Percentiles rank a stretch among this genome's conserved stretches.
Conservation (phyloP, 2,329 filamentous ascomycete genomes). For the Talaromyces sp. region DNA sequence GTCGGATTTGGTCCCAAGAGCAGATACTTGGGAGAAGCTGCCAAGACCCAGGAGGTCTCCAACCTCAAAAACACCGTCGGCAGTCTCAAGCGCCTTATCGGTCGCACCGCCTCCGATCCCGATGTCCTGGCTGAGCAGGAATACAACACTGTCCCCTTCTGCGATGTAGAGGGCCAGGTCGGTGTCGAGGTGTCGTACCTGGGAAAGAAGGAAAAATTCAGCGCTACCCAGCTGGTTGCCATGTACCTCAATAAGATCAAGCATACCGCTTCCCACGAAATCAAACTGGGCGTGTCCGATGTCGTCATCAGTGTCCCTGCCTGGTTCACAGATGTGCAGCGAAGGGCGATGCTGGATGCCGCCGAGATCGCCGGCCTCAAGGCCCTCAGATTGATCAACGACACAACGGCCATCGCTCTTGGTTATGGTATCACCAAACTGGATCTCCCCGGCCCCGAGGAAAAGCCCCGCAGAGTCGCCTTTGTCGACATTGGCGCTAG, state of each 20-base stretch:
- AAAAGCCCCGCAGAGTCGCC: constrained; percentile 83
- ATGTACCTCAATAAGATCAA: constrained; percentile 97
- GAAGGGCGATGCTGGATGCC: constrained; percentile 82
- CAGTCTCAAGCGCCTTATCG: constrained; percentile 86
- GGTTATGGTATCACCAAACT: constrained; percentile 98
- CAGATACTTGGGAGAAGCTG: constrained; percentile 88
- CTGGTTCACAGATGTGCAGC: constrained; percentile 96
- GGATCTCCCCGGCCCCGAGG: constrained; percentile 80
- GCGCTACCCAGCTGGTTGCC: constrained; percentile 85
- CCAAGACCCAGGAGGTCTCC: constrained; percentile 98
- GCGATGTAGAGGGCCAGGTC: constrained; percentile 89
- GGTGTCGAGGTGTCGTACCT: constrained; percentile 90
- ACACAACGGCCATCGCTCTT: constrained; percentile 91
- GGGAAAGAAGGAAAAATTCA: constrained; percentile 92
- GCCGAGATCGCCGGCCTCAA: constrained; percentile 91
- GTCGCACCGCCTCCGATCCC: constrained; percentile 79
- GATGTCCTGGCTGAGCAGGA: constrained; percentile 91
- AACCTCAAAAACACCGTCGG: constrained; percentile 99
- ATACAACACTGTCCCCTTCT: constrained; percentile 76
- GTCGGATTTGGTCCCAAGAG: constrained; percentile 93
- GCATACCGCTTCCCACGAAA: constrained; percentile 76
- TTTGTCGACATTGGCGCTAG: constrained; percentile 96
- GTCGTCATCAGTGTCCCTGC: constrained; percentile 90
- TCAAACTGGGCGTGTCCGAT: constrained; percentile 87
- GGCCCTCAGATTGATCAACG: constrained; percentile 90